These are phyloP conservation scores for Paxillus involutus DNA, from an alignment of 768 basidiomycete species.

Conservation along the genomic window DNA sequence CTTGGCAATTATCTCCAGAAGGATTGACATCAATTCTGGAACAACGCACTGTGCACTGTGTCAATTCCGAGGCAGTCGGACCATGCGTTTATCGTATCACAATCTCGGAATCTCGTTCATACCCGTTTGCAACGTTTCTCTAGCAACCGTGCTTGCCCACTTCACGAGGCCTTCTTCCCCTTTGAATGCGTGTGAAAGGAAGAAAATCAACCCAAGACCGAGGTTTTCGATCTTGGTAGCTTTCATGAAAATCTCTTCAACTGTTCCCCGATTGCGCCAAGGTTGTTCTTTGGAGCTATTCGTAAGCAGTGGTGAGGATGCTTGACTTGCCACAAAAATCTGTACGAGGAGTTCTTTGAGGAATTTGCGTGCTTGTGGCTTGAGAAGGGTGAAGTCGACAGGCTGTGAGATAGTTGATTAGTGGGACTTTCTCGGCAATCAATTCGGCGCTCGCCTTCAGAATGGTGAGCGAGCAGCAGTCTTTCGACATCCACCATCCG, in stretches of 20 bases:
- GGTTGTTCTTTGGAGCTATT: constrained; percentile 35
- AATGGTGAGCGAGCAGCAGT: constrained; percentile 67
- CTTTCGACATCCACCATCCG: constrained; percentile 93
- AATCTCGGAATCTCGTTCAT: constrained; percentile 51
- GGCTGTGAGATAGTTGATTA: constrained; percentile 49
- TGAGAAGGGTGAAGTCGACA: constrained; percentile 79
- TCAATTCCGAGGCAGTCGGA: no score
- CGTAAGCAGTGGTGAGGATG: constrained; percentile 60
- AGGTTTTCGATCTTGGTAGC: constrained; percentile 63
- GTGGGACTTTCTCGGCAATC: not conserved
- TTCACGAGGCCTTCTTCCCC: constrained; percentile 47
- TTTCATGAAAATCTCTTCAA: constrained; percentile 83
- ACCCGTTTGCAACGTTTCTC: constrained; percentile 65
- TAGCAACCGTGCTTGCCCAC: constrained; percentile 69
- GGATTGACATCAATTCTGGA: no score
- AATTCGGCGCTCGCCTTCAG: constrained; percentile 63
- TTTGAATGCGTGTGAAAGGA: constrained; percentile 51
- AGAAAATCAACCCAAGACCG: constrained; percentile 75
- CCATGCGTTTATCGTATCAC: not conserved
- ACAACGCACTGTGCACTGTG: no score
- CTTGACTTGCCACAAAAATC: constrained; percentile 75
- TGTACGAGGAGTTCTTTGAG: constrained; percentile 68
- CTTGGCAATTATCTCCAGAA: no score
- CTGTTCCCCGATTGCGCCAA: constrained; percentile 50
- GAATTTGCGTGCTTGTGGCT: constrained; percentile 62